Evolutionary conservation across 768 basidiomycete species (phyloP).

Genomic region (Auriscalpium vulgare): DNA sequence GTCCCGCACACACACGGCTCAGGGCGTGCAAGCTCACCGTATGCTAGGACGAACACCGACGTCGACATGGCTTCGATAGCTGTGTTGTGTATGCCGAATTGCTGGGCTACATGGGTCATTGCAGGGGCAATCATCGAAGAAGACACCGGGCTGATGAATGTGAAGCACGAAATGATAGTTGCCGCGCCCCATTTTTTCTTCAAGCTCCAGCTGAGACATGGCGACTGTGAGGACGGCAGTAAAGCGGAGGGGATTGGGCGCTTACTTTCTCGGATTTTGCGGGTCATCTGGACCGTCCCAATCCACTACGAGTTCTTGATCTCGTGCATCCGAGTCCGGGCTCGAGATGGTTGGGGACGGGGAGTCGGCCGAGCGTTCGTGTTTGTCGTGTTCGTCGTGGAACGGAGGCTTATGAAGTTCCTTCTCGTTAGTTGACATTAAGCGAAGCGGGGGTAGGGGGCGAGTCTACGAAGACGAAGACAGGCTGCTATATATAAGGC

Average conservation of each 20-base stretch:
- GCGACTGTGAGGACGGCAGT: not conserved
- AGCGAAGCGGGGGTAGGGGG: too few relatives aligned
- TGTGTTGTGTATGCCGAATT: slow-evolving; percentile 46
- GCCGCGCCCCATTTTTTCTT: slow-evolving; percentile 30
- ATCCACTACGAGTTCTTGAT: not conserved
- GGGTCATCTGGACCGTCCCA: slow-evolving; percentile 2
- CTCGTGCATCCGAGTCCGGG: not conserved
- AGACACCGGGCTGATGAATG: slow-evolving; percentile 57
- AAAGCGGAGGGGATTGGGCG: not conserved
- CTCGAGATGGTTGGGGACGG: too few relatives aligned
- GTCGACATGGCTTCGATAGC: slow-evolving; percentile 48
- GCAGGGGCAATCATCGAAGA: slow-evolving; percentile 76
- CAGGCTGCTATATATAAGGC: too few relatives aligned
- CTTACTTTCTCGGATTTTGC: not conserved
- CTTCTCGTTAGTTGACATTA: too few relatives aligned
- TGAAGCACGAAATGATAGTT: slow-evolving; percentile 51
- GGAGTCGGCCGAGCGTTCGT: too few relatives aligned
- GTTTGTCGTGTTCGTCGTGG: too few relatives aligned
- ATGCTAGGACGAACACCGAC: slow-evolving; percentile 53
- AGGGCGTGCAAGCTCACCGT: slow-evolving; percentile 30
- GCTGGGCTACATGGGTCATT: slow-evolving; percentile 34
- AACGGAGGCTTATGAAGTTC: too few relatives aligned
- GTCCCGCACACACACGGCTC: too few relatives aligned
- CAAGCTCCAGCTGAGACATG: not conserved
- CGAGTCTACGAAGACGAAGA: too few relatives aligned